Conservation (phyloP, 768 basidiomycete species). For the Gautieria morchelliformis region DNA sequence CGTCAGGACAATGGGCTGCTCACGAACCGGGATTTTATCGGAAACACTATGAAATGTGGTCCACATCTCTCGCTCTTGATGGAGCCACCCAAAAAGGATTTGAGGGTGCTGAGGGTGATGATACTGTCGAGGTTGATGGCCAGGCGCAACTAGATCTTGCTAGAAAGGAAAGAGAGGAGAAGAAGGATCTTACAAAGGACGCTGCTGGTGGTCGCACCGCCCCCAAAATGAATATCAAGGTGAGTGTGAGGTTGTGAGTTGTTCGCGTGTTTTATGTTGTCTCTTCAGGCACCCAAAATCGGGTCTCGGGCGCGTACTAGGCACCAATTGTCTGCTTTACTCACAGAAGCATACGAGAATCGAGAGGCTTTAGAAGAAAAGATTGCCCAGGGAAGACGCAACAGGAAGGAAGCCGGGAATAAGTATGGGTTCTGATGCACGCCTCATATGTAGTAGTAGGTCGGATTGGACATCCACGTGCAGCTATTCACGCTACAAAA, state of each 20-base stretch:
- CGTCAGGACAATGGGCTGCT: constrained; percentile 71
- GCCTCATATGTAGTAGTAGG: too few relatives aligned
- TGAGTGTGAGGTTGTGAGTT: constrained; percentile 19
- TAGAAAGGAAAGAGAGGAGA: constrained; percentile 51
- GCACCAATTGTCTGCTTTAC: constrained; percentile 71
- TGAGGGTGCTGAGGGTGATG: constrained; percentile 50
- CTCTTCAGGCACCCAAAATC: constrained; percentile 53
- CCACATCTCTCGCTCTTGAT: background rate
- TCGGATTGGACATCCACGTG: too few relatives aligned
- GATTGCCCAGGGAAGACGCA: constrained; percentile 74
- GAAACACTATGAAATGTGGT: constrained; percentile 61
- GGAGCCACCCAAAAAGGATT: constrained; percentile 44
- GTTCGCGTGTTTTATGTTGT: background rate
- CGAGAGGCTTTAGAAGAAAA: constrained; percentile 74
- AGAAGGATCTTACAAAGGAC: constrained; percentile 64
- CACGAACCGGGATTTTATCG: constrained; percentile 64
- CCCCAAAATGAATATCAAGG: constrained; percentile 80
- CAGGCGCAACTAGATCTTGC: constrained; percentile 70
- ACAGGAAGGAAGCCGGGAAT: constrained; percentile 84
- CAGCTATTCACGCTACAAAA: too few relatives aligned
- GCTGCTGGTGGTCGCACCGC: constrained; percentile 39
- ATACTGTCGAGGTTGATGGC: constrained; percentile 55
- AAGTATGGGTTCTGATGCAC: constrained; percentile 60
- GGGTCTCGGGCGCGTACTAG: constrained; percentile 61
- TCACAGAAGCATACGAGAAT: constrained; percentile 77